These are phyloP conservation scores for Laetiporus sulphureus DNA, from an alignment of 1,284 basidiomycete genomes.

Conservation along the genomic window DNA sequence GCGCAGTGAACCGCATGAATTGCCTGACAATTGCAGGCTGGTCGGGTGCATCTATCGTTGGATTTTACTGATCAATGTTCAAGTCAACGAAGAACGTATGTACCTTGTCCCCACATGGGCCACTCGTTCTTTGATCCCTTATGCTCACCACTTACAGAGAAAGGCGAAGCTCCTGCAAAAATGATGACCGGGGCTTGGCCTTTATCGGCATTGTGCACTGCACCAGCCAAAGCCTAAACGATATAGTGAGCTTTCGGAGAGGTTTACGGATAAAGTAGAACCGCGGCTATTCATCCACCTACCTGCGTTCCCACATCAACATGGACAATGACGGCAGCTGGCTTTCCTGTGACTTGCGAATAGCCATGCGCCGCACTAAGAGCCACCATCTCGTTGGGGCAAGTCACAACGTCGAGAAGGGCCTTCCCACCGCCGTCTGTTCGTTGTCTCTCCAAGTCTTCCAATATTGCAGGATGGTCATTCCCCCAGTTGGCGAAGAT, in stretches of 20 bases:
- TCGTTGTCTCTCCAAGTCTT: slow-evolving; percentile 56
- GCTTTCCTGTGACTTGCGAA: slow-evolving; percentile 55
- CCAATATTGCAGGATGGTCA: slow-evolving; percentile 64
- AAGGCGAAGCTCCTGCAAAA: slow-evolving; percentile 63
- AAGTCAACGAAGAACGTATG: background rate
- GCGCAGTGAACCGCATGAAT: slow-evolving; percentile 61
- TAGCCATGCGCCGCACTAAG: slow-evolving; percentile 67
- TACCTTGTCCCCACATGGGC: slow-evolving; percentile 69
- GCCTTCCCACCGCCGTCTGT: slow-evolving; percentile 32
- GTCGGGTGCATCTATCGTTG: slow-evolving; percentile 51
- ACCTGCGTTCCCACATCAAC: slow-evolving; percentile 72
- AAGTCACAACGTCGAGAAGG: slow-evolving; percentile 47
- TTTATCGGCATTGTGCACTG: slow-evolving; percentile 64
- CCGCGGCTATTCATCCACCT: slow-evolving; percentile 8
- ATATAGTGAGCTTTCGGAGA: too few relatives aligned
- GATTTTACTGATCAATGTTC: background rate
- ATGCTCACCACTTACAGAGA: slow-evolving; percentile 45
- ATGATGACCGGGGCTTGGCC: slow-evolving; percentile 60
- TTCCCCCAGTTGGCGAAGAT: slow-evolving; percentile 73
- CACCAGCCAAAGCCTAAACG: slow-evolving; percentile 55
- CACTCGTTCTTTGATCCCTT: slow-evolving; percentile 65
- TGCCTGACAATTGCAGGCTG: slow-evolving; percentile 62
- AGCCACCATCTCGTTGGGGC: slow-evolving; percentile 73
- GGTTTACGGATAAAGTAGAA: too few relatives aligned
- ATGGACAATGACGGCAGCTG: slow-evolving; percentile 66